A percentile compares a stretch with the other conserved stretches of the same genome.
Conservation (phyloP, 495 filamentous ascomycete species). For the Tuber melanosporum region DNA sequence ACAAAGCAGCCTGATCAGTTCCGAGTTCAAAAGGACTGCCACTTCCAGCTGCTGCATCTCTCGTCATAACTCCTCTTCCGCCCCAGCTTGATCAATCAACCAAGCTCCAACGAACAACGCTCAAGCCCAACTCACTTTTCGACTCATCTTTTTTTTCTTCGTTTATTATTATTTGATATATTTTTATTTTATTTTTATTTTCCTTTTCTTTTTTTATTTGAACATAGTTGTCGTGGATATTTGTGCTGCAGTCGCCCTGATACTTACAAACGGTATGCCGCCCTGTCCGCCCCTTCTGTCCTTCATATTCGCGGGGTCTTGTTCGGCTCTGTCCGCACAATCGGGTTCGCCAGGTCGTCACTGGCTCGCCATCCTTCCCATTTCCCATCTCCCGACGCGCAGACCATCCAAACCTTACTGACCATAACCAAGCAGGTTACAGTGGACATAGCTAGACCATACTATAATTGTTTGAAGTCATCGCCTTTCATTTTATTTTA, state of each 20-base stretch:
- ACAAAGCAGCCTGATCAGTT: conserved; percentile 20
- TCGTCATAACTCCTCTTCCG: background rate
- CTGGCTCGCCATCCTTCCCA: conserved; percentile 6
- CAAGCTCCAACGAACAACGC: conserved; percentile 1
- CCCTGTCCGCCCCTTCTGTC: background rate
- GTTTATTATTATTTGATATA: background rate
- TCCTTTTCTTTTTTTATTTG: background rate
- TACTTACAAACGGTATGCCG: background rate
- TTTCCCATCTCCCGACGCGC: background rate
- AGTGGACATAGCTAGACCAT: background rate
- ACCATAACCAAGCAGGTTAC: background rate
- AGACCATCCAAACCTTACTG: background rate
- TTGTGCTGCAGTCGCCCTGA: background rate
- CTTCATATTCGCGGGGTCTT: background rate
- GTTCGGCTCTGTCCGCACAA: background rate
- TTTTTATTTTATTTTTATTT: background rate
- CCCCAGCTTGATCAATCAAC: background rate
- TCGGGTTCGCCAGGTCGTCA: background rate
- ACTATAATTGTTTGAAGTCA: background rate
- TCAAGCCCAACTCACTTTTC: background rate
- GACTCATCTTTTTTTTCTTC: background rate
- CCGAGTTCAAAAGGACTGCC: conserved; percentile 24
- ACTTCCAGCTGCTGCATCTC: conserved; percentile 16
- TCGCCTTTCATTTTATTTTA: background rate
- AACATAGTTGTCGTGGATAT: background rate